These are phyloP conservation scores for Candida ipomoeae DNA, from an alignment of 805 yeast species.

Conservation along the genomic window DNA sequence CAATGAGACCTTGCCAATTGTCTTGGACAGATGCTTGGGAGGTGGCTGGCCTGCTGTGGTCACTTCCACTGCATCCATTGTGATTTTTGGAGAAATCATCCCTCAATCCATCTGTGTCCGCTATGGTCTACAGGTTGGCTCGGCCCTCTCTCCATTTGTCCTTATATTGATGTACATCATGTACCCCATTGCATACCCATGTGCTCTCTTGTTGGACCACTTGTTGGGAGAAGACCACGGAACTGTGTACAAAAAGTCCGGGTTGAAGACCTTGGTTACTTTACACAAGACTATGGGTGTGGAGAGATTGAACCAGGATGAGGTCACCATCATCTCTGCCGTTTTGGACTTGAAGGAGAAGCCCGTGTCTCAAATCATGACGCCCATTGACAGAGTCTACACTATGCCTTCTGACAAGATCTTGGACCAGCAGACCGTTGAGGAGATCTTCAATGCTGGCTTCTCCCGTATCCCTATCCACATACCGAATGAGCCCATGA, in stretches of 20 bases:
- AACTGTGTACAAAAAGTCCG: constrained; percentile 86
- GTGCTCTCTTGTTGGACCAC: constrained; percentile 73
- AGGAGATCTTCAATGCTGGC: constrained; percentile 88
- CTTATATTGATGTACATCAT: constrained; percentile 75
- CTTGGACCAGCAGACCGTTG: constrained; percentile 79
- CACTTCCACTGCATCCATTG: constrained; percentile 87
- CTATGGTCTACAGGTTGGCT: constrained; percentile 88
- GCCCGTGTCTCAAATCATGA: constrained; percentile 82
- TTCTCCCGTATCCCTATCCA: constrained; percentile 94
- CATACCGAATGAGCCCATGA: constrained; percentile 80
- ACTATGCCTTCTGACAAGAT: constrained; percentile 81
- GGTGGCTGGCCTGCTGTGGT: constrained; percentile 98
- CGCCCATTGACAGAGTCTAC: constrained; percentile 86
- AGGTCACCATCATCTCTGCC: constrained; percentile 91
- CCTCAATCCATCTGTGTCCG: constrained; percentile 94
- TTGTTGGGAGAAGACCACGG: constrained; percentile 95
- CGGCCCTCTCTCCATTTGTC: constrained; percentile 87
- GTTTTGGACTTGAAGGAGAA: constrained; percentile 93
- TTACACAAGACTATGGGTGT: constrained; percentile 93
- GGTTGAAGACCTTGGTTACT: constrained; percentile 89
- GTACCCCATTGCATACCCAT: constrained; percentile 92
- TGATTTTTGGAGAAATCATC: constrained; percentile 91
- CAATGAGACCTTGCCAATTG: constrained; percentile 91
- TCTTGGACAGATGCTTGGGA: constrained; percentile 85
- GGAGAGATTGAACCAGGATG: constrained; percentile 89